phyloP scores from a whole-genome alignment of 495 filamentous ascomycete genomes.

The Lepraria neglecta region DNA sequence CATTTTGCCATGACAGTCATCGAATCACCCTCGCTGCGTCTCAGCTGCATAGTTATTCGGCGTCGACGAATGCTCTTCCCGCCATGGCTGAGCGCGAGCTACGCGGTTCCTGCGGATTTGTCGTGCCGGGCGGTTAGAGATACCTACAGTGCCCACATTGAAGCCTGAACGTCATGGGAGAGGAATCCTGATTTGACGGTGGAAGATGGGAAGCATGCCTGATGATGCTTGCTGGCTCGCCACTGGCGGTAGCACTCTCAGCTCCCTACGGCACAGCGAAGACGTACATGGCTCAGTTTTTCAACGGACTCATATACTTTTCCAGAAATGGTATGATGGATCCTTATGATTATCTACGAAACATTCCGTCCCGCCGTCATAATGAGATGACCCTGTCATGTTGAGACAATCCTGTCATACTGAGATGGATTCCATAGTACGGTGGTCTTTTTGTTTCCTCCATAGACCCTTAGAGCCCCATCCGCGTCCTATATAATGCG shows the following conservation, averaged over 20 bases:
- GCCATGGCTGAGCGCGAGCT: not conserved
- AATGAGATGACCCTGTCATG: no score
- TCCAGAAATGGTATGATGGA: not conserved
- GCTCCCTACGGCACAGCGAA: constrained; percentile 12
- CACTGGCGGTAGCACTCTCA: constrained; percentile 1
- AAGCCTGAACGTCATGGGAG: not conserved
- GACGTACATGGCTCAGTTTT: not conserved
- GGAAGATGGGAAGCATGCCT: not conserved
- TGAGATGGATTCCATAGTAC: not conserved
- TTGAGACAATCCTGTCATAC: no score
- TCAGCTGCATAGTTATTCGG: not conserved
- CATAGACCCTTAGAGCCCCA: not conserved
- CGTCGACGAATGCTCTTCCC: not conserved
- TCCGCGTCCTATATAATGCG: not conserved
- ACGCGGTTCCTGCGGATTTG: constrained; percentile 4
- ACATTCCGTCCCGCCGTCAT: constrained; percentile 5
- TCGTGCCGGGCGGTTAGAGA: not conserved
- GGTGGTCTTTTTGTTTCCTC: not conserved
- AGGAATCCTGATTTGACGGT: not conserved
- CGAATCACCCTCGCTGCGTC: not conserved
- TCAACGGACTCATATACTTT: not conserved
- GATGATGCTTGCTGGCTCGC: not conserved
- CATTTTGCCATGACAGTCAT: not conserved
- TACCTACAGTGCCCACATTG: not conserved
- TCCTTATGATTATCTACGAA: not conserved